A percentile compares a stretch with the other conserved stretches of the same genome.
Evolutionary conservation across 176 grass and related monocot species (phyloP).

Genomic region (Alloteropsis semialata): DNA sequence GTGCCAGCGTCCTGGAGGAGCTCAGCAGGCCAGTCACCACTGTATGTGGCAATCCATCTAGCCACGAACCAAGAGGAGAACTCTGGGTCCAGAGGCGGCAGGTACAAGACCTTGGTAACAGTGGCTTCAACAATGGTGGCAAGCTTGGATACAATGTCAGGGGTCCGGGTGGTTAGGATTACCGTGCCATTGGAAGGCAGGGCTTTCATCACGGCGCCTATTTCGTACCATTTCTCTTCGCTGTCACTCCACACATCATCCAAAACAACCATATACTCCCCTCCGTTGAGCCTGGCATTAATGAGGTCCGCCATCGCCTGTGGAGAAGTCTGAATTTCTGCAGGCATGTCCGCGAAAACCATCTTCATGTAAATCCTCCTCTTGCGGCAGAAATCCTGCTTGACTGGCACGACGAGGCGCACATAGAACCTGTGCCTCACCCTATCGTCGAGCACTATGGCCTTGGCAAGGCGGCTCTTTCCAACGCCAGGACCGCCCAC

Average conservation of each 20-base stretch:
- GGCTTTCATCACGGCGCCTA: background rate
- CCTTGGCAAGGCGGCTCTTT: background rate
- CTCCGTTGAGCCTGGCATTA: background rate
- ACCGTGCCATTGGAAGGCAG: background rate
- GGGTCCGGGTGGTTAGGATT: background rate
- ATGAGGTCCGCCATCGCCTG: background rate
- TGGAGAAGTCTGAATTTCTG: no score
- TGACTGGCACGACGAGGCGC: background rate
- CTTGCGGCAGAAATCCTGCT: no score
- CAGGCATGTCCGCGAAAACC: no score
- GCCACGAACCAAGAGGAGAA: background rate
- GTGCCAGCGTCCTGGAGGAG: background rate
- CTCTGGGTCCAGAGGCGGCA: background rate
- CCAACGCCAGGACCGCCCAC: slow-evolving; percentile 8
- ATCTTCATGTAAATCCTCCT: no score
- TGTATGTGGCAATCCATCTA: background rate
- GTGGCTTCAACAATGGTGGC: background rate
- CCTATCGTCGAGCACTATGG: background rate
- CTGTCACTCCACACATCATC: slow-evolving; percentile 17
- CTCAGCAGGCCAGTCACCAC: background rate
- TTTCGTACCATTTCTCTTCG: background rate
- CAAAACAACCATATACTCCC: background rate
- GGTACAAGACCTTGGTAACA: background rate
- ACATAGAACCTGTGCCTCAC: background rate
- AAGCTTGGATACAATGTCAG: background rate